phyloP scores from a whole-genome alignment of 306 rosid genomes.

The Begonia fuchsioides region DNA sequence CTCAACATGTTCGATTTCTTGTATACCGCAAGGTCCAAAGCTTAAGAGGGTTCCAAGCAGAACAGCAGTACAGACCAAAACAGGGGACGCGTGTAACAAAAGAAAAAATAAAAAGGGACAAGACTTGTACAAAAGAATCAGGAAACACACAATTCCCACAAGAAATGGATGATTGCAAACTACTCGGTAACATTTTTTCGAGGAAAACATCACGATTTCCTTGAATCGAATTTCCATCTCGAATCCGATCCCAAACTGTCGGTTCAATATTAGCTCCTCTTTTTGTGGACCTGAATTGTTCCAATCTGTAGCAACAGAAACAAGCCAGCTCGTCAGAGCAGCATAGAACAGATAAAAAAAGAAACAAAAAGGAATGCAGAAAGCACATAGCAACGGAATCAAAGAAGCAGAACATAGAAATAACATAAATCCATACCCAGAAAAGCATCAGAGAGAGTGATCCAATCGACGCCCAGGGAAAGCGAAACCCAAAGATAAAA shows the following conservation, averaged over 20 bases:
- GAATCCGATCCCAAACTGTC: conserved; percentile 38
- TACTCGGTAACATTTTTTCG: conserved; percentile 43
- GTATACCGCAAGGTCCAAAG: conserved; percentile 64
- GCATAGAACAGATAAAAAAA: too few species aligned
- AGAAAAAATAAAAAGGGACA: conserved; percentile 57
- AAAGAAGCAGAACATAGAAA: too few species aligned
- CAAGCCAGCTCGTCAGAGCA: too few species aligned
- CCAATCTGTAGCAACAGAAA: background rate
- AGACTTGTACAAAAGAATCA: conserved; percentile 51
- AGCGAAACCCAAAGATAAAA: too few species aligned
- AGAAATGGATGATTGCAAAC: conserved; percentile 62
- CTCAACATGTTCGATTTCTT: conserved; percentile 58
- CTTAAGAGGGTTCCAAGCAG: conserved; percentile 91
- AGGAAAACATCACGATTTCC: conserved; percentile 31
- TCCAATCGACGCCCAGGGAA: too few species aligned
- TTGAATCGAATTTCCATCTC: conserved; percentile 33
- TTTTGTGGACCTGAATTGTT: too few species aligned
- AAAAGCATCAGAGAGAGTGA: too few species aligned
- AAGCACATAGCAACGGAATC: too few species aligned
- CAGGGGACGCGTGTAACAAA: conserved; percentile 81
- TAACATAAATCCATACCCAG: too few species aligned
- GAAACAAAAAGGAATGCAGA: too few species aligned
- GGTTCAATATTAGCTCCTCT: background rate
- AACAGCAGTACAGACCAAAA: conserved; percentile 78
- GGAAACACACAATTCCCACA: conserved; percentile 37